Conservation (phyloP, 1,284 basidiomycete genomes). For the Rhodotorula mucilaginosa region DNA sequence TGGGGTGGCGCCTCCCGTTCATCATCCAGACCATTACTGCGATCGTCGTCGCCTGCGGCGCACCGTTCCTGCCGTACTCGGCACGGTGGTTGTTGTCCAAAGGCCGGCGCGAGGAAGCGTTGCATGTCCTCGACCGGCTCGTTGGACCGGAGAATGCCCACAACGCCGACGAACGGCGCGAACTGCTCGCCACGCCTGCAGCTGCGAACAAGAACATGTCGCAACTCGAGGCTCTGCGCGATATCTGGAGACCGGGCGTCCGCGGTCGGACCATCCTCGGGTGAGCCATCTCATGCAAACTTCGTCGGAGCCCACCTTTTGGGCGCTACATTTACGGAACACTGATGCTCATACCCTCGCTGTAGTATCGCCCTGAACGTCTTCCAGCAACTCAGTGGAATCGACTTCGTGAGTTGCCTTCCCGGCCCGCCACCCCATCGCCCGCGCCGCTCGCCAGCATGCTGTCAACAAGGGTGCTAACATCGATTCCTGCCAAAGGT, state of each 20-base stretch:
- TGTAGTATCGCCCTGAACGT: constrained; percentile 49
- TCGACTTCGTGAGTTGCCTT: constrained; percentile 11
- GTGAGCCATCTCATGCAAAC: background rate
- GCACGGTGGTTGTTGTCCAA: constrained; percentile 55
- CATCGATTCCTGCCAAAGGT: background rate
- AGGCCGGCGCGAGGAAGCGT: constrained; percentile 54
- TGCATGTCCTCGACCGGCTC: constrained; percentile 46
- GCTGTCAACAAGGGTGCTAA: background rate
- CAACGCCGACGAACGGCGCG: constrained; percentile 46
- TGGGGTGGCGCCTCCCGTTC: constrained; percentile 58
- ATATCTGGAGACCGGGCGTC: constrained; percentile 33
- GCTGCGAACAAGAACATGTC: constrained; percentile 1
- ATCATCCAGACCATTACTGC: constrained; percentile 53
- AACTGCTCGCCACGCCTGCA: constrained; percentile 24
- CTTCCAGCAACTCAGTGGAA: constrained; percentile 22
- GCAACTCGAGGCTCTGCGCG: constrained; percentile 17
- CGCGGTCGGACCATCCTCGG: constrained; percentile 53
- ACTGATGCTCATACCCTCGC: background rate
- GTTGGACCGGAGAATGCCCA: constrained; percentile 46
- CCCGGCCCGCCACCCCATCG: too few species aligned
- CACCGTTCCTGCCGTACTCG: constrained; percentile 57
- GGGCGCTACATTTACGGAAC: background rate
- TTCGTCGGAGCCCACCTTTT: too few species aligned
- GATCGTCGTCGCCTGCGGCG: constrained; percentile 53
- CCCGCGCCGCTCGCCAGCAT: too few species aligned